phyloP scores from a whole-genome alignment of 345 rosid genomes.

The Cardiospermum halicacabum region DNA sequence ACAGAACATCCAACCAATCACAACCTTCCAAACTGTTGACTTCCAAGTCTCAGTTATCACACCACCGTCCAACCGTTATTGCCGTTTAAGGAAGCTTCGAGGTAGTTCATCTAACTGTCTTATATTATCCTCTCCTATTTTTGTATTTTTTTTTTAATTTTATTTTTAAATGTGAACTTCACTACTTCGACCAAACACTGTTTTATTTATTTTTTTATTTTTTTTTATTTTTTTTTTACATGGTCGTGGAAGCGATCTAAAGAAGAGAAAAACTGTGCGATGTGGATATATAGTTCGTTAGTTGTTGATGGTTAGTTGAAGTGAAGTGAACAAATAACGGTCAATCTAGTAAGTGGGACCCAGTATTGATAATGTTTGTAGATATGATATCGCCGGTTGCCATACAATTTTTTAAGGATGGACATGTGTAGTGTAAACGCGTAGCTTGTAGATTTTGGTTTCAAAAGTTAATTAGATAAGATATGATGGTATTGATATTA shows the following conservation, averaged over 20 bases:
- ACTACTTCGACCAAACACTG: neutral
- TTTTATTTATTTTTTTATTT: too few species aligned
- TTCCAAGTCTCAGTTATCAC: neutral
- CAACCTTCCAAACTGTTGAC: neutral
- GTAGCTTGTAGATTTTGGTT: too few species aligned
- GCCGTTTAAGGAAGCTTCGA: slow-evolving; percentile 5
- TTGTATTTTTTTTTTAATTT: neutral
- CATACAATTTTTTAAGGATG: neutral
- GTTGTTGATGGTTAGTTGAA: neutral
- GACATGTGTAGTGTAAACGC: too few species aligned
- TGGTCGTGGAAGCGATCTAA: too few species aligned
- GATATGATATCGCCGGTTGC: too few species aligned
- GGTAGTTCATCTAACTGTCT: neutral
- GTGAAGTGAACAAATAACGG: neutral
- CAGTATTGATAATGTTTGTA: too few species aligned
- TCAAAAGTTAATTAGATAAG: too few species aligned
- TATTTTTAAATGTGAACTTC: neutral
- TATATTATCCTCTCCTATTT: too few species aligned
- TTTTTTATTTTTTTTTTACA: too few species aligned
- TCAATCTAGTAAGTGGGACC: neutral
- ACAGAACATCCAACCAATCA: neutral
- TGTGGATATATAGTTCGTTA: too few species aligned
- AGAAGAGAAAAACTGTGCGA: too few species aligned
- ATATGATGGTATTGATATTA: too few species aligned
- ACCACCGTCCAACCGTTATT: slow-evolving; percentile 14